Percentiles rank a stretch among this genome's conserved stretches.
Conservation (phyloP, 768 basidiomycete genomes). For the Holtermannia corniformis region DNA sequence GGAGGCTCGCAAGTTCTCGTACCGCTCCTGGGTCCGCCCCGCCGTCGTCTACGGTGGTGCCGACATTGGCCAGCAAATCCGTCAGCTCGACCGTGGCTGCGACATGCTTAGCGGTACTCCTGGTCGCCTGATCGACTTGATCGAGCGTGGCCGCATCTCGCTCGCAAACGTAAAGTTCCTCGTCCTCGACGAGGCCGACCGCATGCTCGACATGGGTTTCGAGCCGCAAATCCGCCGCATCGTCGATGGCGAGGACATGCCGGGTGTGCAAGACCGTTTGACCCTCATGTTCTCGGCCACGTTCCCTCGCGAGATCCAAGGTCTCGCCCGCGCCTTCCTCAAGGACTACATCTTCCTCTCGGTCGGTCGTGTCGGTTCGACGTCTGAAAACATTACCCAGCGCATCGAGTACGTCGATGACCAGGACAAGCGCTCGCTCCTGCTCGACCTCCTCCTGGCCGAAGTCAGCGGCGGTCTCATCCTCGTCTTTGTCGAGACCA, state of each 20-base stretch:
- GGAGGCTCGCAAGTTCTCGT: constrained; percentile 96
- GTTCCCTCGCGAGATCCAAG: constrained; percentile 95
- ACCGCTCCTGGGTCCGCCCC: constrained; percentile 97
- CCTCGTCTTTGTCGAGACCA: constrained; percentile 97
- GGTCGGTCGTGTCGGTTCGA: constrained; percentile 95
- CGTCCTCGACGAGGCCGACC: constrained; percentile 97
- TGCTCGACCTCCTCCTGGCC: constrained; percentile 84
- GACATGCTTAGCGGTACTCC: constrained; percentile 95
- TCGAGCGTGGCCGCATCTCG: constrained; percentile 94
- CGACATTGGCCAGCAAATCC: constrained; percentile 91
- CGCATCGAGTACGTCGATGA: constrained; percentile 98
- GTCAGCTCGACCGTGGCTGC: constrained; percentile 89
- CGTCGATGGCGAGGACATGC: constrained; percentile 98
- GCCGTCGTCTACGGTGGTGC: constrained; percentile 99
- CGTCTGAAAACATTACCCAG: constrained; percentile 99
- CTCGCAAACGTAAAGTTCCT: constrained; percentile 94
- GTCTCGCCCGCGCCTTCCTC: constrained; percentile 38
- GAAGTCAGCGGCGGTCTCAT: constrained; percentile 69
- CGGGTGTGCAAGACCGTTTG: constrained; percentile 78
- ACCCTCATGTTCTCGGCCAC: constrained; percentile 99
- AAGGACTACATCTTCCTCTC: constrained; percentile 94
- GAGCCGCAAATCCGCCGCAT: constrained; percentile 98
- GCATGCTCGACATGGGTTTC: constrained; percentile 99
- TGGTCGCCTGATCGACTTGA: constrained; percentile 93
- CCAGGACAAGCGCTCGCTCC: constrained; percentile 86